These are phyloP conservation scores for Pleurotus salmoneostramineus DNA, from an alignment of 768 basidiomycete species.

Conservation along the genomic window DNA sequence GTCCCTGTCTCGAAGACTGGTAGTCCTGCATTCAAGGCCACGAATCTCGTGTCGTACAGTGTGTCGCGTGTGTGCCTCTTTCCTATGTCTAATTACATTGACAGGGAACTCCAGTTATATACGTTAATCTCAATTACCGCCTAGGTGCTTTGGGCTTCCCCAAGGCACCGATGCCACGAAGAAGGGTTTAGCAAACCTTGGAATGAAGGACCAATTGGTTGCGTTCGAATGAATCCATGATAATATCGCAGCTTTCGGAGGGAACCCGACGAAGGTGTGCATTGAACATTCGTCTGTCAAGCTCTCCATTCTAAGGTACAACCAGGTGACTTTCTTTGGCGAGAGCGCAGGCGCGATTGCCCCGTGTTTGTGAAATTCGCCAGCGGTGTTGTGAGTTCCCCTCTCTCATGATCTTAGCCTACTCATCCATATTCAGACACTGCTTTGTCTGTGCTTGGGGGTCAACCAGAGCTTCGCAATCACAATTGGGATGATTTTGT, in stretches of 20 bases:
- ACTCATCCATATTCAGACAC: neutral
- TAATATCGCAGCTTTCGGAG: constrained; percentile 53
- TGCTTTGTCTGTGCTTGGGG: constrained; percentile 24
- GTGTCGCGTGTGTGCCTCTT: constrained; percentile 14
- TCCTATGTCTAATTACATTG: neutral
- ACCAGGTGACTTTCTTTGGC: constrained; percentile 40
- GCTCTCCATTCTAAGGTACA: neutral
- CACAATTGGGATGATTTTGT: constrained; percentile 24
- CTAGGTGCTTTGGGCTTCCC: constrained; percentile 40
- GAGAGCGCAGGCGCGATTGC: constrained; percentile 46
- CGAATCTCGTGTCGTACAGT: constrained; percentile 18
- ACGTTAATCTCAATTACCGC: constrained; percentile 46
- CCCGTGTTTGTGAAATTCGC: constrained; percentile 22
- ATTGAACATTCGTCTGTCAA: neutral
- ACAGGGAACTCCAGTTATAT: constrained; percentile 36
- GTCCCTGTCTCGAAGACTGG: constrained; percentile 40
- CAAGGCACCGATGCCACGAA: constrained; percentile 32
- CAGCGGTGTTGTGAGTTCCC: constrained; percentile 23
- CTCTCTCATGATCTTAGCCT: neutral
- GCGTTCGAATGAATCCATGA: constrained; percentile 47
- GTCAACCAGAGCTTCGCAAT: constrained; percentile 21
- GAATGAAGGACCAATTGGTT: constrained; percentile 32
- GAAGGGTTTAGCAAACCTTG: constrained; percentile 31
- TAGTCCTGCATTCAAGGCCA: constrained; percentile 23
- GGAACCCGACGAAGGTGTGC: constrained; percentile 38